phyloP scores from a whole-genome alignment of 2,329 filamentous ascomycete species.

The Cladophialophora bantiana region DNA sequence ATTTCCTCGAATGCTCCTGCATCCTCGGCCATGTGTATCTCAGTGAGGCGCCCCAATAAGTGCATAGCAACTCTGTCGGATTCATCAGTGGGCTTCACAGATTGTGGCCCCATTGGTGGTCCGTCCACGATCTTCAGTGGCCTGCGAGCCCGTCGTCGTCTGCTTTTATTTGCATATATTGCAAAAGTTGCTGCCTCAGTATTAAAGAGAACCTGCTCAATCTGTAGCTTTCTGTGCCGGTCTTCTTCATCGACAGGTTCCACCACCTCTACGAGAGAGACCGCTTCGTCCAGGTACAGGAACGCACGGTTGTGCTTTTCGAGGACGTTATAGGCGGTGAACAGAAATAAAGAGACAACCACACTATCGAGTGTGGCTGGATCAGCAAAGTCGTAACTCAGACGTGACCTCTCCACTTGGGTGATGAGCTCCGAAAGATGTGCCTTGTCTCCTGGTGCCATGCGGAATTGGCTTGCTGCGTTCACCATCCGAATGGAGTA shows the following conservation, averaged over 20 bases:
- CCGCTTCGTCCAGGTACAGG: conserved; percentile 24
- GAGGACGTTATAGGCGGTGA: conserved; percentile 24
- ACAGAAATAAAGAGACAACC: conserved; percentile 21
- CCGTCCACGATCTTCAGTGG: background rate
- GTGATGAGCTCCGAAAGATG: conserved; percentile 4
- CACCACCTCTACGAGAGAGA: conserved; percentile 20
- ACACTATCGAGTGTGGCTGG: conserved; percentile 22
- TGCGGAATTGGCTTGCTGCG: conserved; percentile 18
- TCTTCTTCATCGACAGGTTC: conserved; percentile 2
- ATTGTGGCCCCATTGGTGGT: background rate
- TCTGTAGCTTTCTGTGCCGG: conserved; percentile 4
- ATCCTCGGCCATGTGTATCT: conserved; percentile 23
- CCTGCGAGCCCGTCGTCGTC: conserved; percentile 1
- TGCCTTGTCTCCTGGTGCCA: conserved; percentile 5
- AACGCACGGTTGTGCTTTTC: conserved; percentile 27
- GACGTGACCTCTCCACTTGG: conserved; percentile 22
- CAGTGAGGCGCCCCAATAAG: conserved; percentile 23
- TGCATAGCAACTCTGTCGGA: conserved; percentile 18
- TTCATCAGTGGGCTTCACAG: background rate
- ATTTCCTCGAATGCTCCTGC: conserved; percentile 12
- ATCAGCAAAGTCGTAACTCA: conserved; percentile 25
- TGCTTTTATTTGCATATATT: conserved; percentile 16
- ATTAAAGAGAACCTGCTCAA: conserved; percentile 27
- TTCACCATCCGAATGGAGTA: conserved; percentile 11
- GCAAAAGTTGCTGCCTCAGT: conserved; percentile 23